Evolutionary conservation across 2,329 filamentous ascomycete genomes (phyloP).

Genomic region (Beauveria bassiana): DNA sequence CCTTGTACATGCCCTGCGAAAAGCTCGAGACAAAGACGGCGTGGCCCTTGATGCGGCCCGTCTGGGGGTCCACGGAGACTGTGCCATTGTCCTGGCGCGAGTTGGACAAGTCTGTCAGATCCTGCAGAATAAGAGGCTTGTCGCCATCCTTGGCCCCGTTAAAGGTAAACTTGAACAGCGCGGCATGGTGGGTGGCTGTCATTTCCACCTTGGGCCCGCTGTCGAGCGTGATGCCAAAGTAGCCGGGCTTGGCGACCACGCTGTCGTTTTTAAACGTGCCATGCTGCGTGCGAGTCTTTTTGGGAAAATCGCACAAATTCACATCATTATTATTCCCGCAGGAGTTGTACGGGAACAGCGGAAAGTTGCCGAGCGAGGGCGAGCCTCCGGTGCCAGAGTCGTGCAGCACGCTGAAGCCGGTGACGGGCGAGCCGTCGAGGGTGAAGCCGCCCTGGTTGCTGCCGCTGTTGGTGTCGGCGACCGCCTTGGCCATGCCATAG

Average conservation of each 20-base stretch:
- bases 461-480: conserved; percentile 44
- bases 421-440: conserved; percentile 39
- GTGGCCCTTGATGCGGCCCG: conserved; percentile 55
- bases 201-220: conserved; percentile 56
- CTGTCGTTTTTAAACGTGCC: conserved; percentile 41
- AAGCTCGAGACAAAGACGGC: conserved; percentile 59
- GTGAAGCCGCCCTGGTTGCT: conserved; percentile 53
- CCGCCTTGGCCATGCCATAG: conserved; percentile 48
- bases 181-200: conserved; percentile 58
- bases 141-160: conserved; percentile 29
- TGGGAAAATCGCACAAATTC: conserved; percentile 53
- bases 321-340: conserved; percentile 57
- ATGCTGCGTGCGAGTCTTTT: conserved; percentile 30
- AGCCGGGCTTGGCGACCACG: conserved; percentile 53
- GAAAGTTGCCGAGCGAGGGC: conserved; percentile 65
- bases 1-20: conserved; percentile 49
- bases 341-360: conserved; percentile 57
- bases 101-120: conserved; percentile 56
- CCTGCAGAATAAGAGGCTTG: conserved; percentile 55
- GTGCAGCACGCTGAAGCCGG: conserved; percentile 51
- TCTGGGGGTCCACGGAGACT: conserved; percentile 44
- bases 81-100: conserved; percentile 51
- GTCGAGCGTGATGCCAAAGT: conserved; percentile 54
- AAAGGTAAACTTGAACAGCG: conserved; percentile 60
- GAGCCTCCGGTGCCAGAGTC: conserved; percentile 50